Conservation (phyloP, 805 yeast genomes). For the Starmerella bacillaris region DNA sequence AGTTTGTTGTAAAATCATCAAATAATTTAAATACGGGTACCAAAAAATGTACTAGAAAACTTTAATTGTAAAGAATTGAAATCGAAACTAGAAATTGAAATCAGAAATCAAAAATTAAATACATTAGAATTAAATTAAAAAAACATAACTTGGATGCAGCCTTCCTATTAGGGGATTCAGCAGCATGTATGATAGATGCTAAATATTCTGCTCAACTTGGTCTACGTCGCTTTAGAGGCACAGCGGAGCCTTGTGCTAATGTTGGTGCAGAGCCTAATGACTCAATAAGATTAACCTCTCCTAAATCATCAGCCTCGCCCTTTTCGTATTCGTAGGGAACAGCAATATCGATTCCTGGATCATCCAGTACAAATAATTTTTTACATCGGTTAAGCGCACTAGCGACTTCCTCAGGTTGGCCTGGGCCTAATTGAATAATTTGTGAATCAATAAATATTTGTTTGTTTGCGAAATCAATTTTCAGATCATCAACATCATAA, state of each 20-base stretch:
- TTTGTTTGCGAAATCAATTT: not conserved
- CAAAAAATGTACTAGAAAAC: too few species aligned
- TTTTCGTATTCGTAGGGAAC: slow-evolving; percentile 11
- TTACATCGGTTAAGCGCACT: slow-evolving; percentile 5
- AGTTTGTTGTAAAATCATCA: too few species aligned
- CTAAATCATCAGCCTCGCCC: slow-evolving; percentile 13
- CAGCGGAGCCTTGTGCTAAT: not conserved
- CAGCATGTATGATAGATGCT: too few species aligned
- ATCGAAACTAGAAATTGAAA: too few species aligned
- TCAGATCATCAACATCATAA: slow-evolving; percentile 2
- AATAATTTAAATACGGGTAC: too few species aligned
- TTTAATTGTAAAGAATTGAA: too few species aligned
- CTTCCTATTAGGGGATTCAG: too few species aligned
- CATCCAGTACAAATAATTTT: not conserved
- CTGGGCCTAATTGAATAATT: too few species aligned
- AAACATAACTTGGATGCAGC: too few species aligned
- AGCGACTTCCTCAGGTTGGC: not conserved
- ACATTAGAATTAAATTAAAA: too few species aligned
- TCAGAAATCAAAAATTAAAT: too few species aligned
- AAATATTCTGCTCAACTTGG: too few species aligned
- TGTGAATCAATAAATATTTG: not conserved
- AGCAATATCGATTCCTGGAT: slow-evolving; percentile 9
- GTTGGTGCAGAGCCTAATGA: not conserved
- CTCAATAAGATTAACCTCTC: slow-evolving; percentile 2
- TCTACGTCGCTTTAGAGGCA: not conserved